Evolutionary conservation across 2,329 filamentous ascomycete species (phyloP).

Genomic region (Cadophora sp.): DNA sequence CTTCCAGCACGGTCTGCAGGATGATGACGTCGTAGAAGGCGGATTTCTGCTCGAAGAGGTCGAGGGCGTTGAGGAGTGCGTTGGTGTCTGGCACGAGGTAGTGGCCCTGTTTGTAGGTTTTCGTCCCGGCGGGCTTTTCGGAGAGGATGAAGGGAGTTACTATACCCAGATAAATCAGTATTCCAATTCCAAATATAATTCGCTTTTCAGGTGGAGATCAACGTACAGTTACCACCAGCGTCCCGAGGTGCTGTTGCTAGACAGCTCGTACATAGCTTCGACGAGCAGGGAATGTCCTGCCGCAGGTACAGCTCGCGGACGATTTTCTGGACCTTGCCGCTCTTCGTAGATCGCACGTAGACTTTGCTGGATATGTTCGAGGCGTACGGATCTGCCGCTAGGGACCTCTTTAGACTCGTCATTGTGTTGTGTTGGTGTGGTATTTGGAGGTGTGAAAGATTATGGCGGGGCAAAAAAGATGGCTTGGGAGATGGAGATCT

Average conservation of each 20-base stretch:
- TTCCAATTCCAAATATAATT: not conserved
- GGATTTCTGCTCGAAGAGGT: slow-evolving; percentile 89
- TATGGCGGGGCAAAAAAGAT: slow-evolving; percentile 21
- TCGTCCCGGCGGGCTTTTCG: slow-evolving; percentile 84
- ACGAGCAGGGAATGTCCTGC: slow-evolving; percentile 97
- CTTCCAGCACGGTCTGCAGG: slow-evolving; percentile 93
- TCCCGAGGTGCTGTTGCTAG: slow-evolving; percentile 77
- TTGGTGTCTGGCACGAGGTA: slow-evolving; percentile 98
- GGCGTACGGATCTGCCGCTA: slow-evolving; percentile 59
- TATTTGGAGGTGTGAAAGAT: not conserved
- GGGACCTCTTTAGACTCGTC: slow-evolving; percentile 69
- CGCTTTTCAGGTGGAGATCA: not conserved
- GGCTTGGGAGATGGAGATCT: slow-evolving; percentile 12
- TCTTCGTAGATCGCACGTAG: slow-evolving; percentile 92
- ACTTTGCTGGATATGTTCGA: slow-evolving; percentile 92
- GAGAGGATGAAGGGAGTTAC: slow-evolving; percentile 87
- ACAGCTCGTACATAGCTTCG: slow-evolving; percentile 82
- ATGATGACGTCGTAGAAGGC: slow-evolving; percentile 98
- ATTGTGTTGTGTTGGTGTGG: slow-evolving; percentile 48
- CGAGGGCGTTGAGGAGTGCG: slow-evolving; percentile 93
- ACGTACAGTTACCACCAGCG: slow-evolving; percentile 76
- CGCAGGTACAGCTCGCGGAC: slow-evolving; percentile 95
- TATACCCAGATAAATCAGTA: slow-evolving; percentile 47
- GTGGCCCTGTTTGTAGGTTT: slow-evolving; percentile 82
- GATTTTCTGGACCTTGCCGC: slow-evolving; percentile 98